These are phyloP conservation scores for Phytophthora cryptogea DNA, from an alignment of 352 stramenopile species.

Conservation along the genomic window DNA sequence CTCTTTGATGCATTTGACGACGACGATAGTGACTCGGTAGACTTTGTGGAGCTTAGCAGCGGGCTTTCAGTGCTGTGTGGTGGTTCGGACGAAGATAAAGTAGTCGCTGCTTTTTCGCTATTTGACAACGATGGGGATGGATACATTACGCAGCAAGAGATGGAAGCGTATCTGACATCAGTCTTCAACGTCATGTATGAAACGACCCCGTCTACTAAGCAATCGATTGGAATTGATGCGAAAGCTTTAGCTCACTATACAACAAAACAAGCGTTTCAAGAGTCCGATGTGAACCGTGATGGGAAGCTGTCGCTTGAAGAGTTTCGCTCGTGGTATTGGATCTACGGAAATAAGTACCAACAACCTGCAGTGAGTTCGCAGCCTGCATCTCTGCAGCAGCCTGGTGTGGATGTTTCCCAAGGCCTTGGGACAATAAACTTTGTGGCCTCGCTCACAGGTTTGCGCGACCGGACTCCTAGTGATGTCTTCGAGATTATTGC, in stretches of 20 bases:
- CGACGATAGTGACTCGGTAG: conserved; percentile 65
- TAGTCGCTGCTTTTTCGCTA: conserved; percentile 79
- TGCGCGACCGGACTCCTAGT: conserved; percentile 52
- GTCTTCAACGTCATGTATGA: conserved; percentile 79
- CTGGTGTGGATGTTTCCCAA: conserved; percentile 10
- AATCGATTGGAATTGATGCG: conserved; percentile 55
- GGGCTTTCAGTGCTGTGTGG: conserved; percentile 80
- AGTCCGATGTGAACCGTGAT: conserved; percentile 88
- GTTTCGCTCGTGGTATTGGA: conserved; percentile 82
- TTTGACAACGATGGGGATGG: conserved; percentile 86
- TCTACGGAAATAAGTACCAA: conserved; percentile 30
- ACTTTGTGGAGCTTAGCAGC: conserved; percentile 80
- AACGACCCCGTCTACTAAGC: conserved; percentile 33
- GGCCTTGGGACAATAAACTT: conserved; percentile 58
- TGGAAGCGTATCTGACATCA: conserved; percentile 78
- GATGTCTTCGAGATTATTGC: conserved; percentile 88
- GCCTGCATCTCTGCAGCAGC: conserved; percentile 7
- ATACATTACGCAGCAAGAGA: conserved; percentile 83
- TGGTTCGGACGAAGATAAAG: conserved; percentile 76
- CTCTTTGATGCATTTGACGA: conserved; percentile 84
- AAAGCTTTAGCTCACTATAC: conserved; percentile 70
- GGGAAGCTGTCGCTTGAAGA: conserved; percentile 78
- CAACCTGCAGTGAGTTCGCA: conserved; percentile 10
- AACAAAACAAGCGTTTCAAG: conserved; percentile 78
- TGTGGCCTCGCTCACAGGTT: conserved; percentile 58